Percentiles rank a stretch among this genome's conserved stretches.
Conservation (phyloP, 805 yeast genomes). For the Teunomyces aglyptinius region DNA sequence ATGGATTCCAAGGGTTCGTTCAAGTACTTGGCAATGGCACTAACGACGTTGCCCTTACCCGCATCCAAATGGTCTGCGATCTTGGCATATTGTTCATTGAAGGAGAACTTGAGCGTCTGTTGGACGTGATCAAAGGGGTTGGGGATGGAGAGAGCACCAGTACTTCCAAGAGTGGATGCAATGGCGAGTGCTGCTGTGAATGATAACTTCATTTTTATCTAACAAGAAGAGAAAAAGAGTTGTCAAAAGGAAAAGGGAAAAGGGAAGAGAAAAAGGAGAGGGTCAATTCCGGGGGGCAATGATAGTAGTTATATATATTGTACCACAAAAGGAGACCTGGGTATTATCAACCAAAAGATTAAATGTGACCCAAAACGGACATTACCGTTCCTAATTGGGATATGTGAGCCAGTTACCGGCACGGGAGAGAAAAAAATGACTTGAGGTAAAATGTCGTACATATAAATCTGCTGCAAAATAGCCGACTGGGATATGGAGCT, state of each 20-base stretch:
- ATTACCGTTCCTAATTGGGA: not conserved
- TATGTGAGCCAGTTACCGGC: not conserved
- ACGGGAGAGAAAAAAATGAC: not conserved
- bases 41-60: conserved; percentile 30
- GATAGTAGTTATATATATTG: conserved; percentile 1
- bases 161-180: conserved; percentile 14
- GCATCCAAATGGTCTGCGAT: conserved; percentile 8
- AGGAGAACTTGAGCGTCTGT: conserved; percentile 9
- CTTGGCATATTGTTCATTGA: conserved; percentile 6
- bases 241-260: not conserved
- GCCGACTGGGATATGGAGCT: not conserved
- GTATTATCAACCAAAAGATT: not conserved
- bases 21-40: conserved; percentile 50
- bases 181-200: conserved; percentile 17
- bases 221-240: not conserved
- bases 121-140: conserved; percentile 17
- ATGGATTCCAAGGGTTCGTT: conserved; percentile 50
- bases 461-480: not conserved
- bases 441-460: not conserved
- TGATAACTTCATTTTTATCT: conserved; percentile 18
- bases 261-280: not conserved
- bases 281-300: not conserved
- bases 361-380: not conserved
- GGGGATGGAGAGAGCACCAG: conserved; percentile 23
- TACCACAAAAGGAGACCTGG: not conserved